Evolutionary conservation across 108 stramenopile species (phyloP).

Genomic region (Chaetoceros muelleri): DNA sequence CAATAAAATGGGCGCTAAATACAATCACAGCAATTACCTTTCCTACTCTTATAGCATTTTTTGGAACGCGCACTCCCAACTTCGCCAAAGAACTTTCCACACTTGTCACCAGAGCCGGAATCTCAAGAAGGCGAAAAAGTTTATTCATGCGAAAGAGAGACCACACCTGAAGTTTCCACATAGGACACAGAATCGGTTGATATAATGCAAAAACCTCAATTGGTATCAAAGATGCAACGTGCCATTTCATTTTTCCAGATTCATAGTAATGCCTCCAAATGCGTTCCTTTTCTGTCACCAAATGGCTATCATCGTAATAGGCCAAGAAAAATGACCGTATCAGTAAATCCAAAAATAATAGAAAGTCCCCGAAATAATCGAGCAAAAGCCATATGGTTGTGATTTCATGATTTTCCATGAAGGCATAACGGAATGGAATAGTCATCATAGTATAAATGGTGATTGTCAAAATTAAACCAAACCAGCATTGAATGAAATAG

Average conservation of each 20-base stretch:
- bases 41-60: constrained; percentile 24
- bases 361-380: constrained; percentile 31
- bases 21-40: constrained; percentile 27
- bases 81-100: constrained; percentile 19
- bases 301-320: constrained; percentile 31
- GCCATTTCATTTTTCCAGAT: constrained; percentile 20
- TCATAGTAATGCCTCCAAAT: constrained; percentile 21
- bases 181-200: constrained; percentile 18
- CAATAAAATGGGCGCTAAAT: constrained; percentile 22
- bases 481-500: constrained; percentile 30
- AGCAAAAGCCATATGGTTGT: constrained; percentile 14
- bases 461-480: constrained; percentile 18
- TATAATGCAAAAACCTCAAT: constrained; percentile 16
- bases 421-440: constrained; percentile 26
- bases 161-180: constrained; percentile 30
- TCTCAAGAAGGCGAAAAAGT: constrained; percentile 20
- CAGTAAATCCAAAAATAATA: constrained; percentile 24
- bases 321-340: constrained; percentile 17
- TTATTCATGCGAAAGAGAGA: constrained; percentile 28
- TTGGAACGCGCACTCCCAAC: constrained; percentile 23
- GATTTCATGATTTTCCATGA: constrained; percentile 26
- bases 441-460: constrained; percentile 24
- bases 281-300: constrained; percentile 13
- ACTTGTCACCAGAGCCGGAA: constrained; percentile 8
- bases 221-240: constrained; percentile 23